phyloP scores from a whole-genome alignment of 2,329 filamentous ascomycete species.

The Colletotrichum paranaense region DNA sequence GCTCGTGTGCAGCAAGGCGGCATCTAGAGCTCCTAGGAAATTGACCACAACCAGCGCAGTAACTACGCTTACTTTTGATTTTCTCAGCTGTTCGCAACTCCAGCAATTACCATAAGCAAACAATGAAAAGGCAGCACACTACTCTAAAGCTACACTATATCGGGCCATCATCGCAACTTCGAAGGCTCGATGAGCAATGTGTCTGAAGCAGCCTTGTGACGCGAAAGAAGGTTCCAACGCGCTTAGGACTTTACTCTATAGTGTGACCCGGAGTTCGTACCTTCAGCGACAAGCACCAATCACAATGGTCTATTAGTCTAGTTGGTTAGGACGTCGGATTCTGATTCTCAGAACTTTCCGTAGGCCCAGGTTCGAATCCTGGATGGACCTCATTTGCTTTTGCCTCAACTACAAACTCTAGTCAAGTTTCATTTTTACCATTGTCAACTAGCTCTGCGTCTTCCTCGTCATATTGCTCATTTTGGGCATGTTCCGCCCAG shows the following conservation, averaged over 20 bases:
- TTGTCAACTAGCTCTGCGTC: neutral
- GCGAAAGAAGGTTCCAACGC: too few species aligned
- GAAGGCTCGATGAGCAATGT: too few species aligned
- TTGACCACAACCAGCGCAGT: too few species aligned
- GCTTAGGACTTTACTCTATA: neutral
- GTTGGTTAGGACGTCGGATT: constrained; percentile 34
- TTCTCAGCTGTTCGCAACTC: too few species aligned
- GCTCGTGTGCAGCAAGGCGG: too few species aligned
- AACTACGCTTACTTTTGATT: too few species aligned
- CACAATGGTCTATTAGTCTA: constrained; percentile 27
- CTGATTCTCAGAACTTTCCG: constrained; percentile 14
- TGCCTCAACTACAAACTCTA: neutral
- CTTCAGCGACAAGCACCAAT: neutral
- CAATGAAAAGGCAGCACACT: too few species aligned
- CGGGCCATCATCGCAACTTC: too few species aligned
- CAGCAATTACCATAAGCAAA: too few species aligned
- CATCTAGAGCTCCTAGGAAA: too few species aligned
- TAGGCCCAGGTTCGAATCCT: constrained; percentile 33
- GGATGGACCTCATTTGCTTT: constrained; percentile 18
- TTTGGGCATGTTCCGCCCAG: accelerated
- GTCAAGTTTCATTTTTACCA: neutral
- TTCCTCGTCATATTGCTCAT: neutral
- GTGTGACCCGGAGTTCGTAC: accelerated
- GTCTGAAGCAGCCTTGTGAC: too few species aligned
- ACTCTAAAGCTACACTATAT: accelerated